Evolutionary conservation across 2,329 filamentous ascomycete genomes (phyloP).

Genomic region (Cercospora zeina): DNA sequence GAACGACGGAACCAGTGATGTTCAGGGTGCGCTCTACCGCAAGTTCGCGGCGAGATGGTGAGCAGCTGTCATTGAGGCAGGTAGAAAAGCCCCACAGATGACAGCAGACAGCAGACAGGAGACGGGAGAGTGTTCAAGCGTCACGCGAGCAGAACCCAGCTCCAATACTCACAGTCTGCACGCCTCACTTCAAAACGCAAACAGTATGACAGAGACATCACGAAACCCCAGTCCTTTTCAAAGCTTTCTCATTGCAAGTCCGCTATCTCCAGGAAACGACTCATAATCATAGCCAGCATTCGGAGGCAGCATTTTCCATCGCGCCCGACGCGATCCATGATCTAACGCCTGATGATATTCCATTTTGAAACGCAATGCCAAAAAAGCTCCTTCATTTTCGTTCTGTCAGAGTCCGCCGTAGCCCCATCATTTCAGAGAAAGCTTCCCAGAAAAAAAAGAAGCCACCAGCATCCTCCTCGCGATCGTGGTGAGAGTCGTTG

Average conservation of each 20-base stretch:
- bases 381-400: slow-evolving; percentile 5
- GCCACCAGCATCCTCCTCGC: slow-evolving; percentile 15
- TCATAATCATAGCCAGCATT: slow-evolving; percentile 20
- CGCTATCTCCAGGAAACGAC: slow-evolving; percentile 28
- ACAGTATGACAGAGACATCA: neutral
- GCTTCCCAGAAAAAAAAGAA: neutral
- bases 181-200: neutral
- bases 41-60: neutral
- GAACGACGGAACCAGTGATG: neutral
- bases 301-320: slow-evolving; percentile 24
- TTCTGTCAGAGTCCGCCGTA: slow-evolving; percentile 21
- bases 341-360: slow-evolving; percentile 26
- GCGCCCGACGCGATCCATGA: slow-evolving; percentile 14
- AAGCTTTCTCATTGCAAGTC: slow-evolving; percentile 31
- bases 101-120: neutral
- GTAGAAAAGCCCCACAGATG: neutral
- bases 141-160: neutral
- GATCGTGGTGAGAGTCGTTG: slow-evolving; percentile 18
- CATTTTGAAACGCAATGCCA: slow-evolving; percentile 2
- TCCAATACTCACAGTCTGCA: neutral
- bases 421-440: neutral
- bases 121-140: neutral
- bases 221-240: slow-evolving; percentile 19
- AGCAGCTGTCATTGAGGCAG: neutral
- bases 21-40: too few relatives aligned